Evolutionary conservation across 2,329 filamentous ascomycete species (phyloP).

Genomic region (Trichoderma arundinaceum): DNA sequence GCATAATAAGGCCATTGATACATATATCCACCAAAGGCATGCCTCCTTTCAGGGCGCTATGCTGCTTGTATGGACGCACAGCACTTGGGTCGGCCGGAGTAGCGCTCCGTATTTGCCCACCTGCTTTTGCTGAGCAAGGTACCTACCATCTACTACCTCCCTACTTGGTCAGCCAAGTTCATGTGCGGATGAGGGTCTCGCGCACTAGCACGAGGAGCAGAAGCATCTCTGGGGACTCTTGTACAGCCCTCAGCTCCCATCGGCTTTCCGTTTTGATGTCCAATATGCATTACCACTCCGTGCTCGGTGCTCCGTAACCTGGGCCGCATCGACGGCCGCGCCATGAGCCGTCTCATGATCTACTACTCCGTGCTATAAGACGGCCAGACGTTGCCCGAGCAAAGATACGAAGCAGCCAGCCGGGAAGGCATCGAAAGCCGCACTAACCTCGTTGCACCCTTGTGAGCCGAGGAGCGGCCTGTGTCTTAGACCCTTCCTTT

Average conservation of each 20-base stretch:
- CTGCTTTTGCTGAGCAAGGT: background rate
- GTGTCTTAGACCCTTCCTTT: slow-evolving; percentile 31
- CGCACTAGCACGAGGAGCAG: too few species aligned
- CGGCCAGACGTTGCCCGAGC: slow-evolving; percentile 7
- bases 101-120: background rate
- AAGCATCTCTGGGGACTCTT: too few species aligned
- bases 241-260: slow-evolving; percentile 16
- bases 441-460: slow-evolving; percentile 29
- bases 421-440: slow-evolving; percentile 10
- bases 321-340: slow-evolving; percentile 22
- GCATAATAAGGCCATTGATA: slow-evolving; percentile 27
- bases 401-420: slow-evolving; percentile 30
- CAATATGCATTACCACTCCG: slow-evolving; percentile 10
- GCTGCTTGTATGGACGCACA: background rate
- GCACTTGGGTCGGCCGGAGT: background rate
- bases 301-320: slow-evolving; percentile 11
- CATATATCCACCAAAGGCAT: slow-evolving; percentile 7
- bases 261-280: slow-evolving; percentile 3
- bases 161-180: slow-evolving; percentile 15
- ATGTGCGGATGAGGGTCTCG: background rate
- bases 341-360: slow-evolving; percentile 28
- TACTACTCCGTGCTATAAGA: background rate
- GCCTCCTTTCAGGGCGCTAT: background rate
- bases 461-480: slow-evolving; percentile 31
- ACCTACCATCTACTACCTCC: slow-evolving; percentile 6